Conservation (phyloP, 441 rosid genomes). For the Adansonia madagascariensis region DNA sequence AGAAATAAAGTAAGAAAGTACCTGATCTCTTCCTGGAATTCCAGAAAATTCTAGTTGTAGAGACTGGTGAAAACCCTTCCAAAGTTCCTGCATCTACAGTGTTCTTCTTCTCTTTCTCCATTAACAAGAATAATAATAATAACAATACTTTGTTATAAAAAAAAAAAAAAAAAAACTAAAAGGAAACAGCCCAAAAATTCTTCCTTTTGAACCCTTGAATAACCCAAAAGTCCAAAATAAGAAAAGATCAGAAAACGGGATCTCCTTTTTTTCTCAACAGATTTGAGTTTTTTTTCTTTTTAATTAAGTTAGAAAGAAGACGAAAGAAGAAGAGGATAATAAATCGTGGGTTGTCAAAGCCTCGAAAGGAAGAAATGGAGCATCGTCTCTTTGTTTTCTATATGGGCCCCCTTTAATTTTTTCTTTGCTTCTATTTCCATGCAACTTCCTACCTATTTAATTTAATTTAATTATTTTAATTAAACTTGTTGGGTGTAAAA, state of each 20-base stretch:
- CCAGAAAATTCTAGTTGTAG: constrained; percentile 73
- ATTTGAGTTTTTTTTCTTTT: not conserved
- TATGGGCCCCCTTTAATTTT: not conserved
- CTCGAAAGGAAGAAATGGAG: constrained; percentile 12
- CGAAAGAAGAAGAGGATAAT: not conserved
- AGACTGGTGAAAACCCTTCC: constrained; percentile 69
- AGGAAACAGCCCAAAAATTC: not conserved
- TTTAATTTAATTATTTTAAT: not conserved
- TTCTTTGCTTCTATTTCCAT: not conserved
- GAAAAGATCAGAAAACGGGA: not conserved
- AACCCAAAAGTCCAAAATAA: not conserved
- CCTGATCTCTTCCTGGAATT: constrained; percentile 83
- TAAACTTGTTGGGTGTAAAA: not conserved
- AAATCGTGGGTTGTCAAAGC: not conserved
- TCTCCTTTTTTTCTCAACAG: not conserved
- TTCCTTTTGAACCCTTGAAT: not conserved
- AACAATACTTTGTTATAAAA: too few relatives aligned
- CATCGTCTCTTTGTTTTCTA: constrained; percentile 13
- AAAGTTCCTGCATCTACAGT: constrained; percentile 40
- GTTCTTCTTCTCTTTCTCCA: constrained; percentile 44
- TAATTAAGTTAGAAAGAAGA: not conserved
- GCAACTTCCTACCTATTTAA: not conserved
- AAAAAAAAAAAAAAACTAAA: not conserved
- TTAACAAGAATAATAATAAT: not conserved
- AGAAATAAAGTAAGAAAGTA: constrained; percentile 15